Percentiles rank a stretch among this genome's conserved stretches.
Conservation (phyloP, 257 asterid genomes). For the Asclepias syriaca region DNA sequence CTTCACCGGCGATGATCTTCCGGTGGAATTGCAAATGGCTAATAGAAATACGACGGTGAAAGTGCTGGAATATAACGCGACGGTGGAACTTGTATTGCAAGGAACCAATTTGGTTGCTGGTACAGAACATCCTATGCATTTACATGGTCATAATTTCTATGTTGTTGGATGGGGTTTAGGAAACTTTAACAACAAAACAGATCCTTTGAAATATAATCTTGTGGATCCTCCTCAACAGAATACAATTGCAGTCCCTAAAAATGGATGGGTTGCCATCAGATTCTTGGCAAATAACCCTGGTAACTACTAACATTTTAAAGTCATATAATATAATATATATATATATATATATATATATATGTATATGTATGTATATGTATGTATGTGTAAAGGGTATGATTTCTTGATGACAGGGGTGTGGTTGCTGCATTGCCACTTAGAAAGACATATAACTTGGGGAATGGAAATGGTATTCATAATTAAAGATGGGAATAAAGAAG, state of each 20-base stretch:
- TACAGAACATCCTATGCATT: constrained; percentile 67
- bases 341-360: too few species aligned
- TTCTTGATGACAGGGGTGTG: constrained; percentile 20
- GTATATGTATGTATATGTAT: too few species aligned
- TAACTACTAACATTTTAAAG: neutral
- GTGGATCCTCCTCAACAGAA: constrained; percentile 57
- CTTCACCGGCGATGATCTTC: constrained; percentile 26
- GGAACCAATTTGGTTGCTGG: constrained; percentile 48
- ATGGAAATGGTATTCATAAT: constrained; percentile 32
- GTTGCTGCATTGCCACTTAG: constrained; percentile 37
- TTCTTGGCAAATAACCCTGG: constrained; percentile 72
- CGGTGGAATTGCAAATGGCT: constrained; percentile 19
- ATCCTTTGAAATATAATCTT: constrained; percentile 51
- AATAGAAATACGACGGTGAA: constrained; percentile 27
- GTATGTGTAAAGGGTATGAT: too few species aligned
- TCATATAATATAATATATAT: too few species aligned
- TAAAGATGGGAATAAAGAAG: constrained; percentile 19
- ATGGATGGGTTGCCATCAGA: constrained; percentile 63
- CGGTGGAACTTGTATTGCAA: constrained; percentile 56
- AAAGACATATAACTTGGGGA: constrained; percentile 34
- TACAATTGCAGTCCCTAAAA: constrained; percentile 49
- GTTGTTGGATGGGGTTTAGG: constrained; percentile 61
- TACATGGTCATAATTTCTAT: constrained; percentile 69
- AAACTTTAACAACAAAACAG: constrained; percentile 35
- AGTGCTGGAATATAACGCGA: constrained; percentile 38